Conservation (phyloP, 2,329 filamentous ascomycete genomes). For the Eutypa lata region DNA sequence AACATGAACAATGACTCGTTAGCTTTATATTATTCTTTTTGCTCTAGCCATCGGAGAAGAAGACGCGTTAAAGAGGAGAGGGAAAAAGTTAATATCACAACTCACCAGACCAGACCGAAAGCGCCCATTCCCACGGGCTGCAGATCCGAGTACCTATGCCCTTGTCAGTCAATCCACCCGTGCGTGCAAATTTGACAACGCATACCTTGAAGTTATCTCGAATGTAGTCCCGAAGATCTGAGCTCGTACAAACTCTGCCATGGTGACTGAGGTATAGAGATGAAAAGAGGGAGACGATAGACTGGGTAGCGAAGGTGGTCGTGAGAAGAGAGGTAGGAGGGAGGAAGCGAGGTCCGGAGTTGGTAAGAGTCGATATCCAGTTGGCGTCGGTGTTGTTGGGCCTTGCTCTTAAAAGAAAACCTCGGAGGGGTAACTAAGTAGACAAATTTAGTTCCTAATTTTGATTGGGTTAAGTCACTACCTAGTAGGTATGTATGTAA, state of each 20-base stretch:
- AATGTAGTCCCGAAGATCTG: conserved; percentile 99
- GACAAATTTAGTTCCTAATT: no score
- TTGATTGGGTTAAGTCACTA: no score
- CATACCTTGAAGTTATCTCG: conserved; percentile 96
- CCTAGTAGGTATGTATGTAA: no score
- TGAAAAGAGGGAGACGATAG: conserved; percentile 10
- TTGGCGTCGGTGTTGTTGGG: no score
- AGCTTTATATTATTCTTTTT: conserved; percentile 3
- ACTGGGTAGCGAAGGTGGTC: conserved; percentile 6
- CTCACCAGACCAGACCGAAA: conserved; percentile 95
- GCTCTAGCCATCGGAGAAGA: neutral
- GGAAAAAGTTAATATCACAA: conserved; percentile 12
- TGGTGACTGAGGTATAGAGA: conserved; percentile 46
- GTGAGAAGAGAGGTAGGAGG: neutral
- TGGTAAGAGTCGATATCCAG: no score
- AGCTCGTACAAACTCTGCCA: conserved; percentile 99
- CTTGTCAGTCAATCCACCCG: conserved; percentile 20
- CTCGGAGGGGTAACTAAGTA: no score
- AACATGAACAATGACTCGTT: conserved; percentile 14
- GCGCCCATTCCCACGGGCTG: conserved; percentile 99
- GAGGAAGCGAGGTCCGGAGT: neutral
- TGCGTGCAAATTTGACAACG: conserved; percentile 5
- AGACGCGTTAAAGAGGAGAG: neutral
- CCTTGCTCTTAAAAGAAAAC: no score
- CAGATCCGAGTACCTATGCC: conserved; percentile 84